A percentile compares a stretch with the other conserved stretches of the same genome.
phyloP scores from a whole-genome alignment of 371 early-diverging fungal species.

The Syncephalastrum contaminatum region DNA sequence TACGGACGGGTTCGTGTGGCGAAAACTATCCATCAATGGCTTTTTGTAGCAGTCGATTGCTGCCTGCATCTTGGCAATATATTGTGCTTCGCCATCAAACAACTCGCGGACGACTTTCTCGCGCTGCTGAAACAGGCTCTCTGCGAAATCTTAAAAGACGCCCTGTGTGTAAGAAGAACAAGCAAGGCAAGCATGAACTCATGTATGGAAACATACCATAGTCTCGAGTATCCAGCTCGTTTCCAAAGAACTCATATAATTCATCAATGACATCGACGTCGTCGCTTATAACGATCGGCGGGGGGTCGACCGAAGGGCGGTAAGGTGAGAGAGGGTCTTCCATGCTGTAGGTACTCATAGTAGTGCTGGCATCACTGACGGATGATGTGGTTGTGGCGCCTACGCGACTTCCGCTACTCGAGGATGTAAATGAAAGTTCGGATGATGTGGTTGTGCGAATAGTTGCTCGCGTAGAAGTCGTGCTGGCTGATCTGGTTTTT shows the following conservation, averaged over 20 bases:
- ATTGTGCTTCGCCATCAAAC: conserved; percentile 17
- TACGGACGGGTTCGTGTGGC: conserved; percentile 3
- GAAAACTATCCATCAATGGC: conserved; percentile 18
- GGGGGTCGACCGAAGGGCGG: conserved; percentile 1
- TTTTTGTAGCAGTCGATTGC: conserved; percentile 21
- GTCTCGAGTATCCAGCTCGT: conserved; percentile 9
- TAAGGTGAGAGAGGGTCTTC: conserved; percentile 11
- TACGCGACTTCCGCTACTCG: conserved; percentile 16
- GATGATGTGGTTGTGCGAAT: conserved; percentile 17
- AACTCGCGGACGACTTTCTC: conserved; percentile 15
- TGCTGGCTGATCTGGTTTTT: conserved; percentile 18
- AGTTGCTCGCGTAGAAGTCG: conserved; percentile 14
- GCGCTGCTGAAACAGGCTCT: conserved; percentile 13
- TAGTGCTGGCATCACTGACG: conserved; percentile 16
- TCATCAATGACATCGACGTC: conserved; percentile 27
- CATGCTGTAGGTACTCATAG: conserved; percentile 19
- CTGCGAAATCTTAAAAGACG: conserved; percentile 6
- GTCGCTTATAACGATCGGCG: conserved; percentile 6
- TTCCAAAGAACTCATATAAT: conserved; percentile 23
- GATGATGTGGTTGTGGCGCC: conserved; percentile 7
- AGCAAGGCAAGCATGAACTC: not conserved
- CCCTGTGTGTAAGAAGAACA: conserved; percentile 2
- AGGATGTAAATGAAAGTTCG: conserved; percentile 12
- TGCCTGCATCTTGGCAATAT: conserved; percentile 20
- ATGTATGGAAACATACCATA: conserved; percentile 7